phyloP scores from a whole-genome alignment of 1,284 basidiomycete genomes.

The Pseudozyma thailandica region DNA sequence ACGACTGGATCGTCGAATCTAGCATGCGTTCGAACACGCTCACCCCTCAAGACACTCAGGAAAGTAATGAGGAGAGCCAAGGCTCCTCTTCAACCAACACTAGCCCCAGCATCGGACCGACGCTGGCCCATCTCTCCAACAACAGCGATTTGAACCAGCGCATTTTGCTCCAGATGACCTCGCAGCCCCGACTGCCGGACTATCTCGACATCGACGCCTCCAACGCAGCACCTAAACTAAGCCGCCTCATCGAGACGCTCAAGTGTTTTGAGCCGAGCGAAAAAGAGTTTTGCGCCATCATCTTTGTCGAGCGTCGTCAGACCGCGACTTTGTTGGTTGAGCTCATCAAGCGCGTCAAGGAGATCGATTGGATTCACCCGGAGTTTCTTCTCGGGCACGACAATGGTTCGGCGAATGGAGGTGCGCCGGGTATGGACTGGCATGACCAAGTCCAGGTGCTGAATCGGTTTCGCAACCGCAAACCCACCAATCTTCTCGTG shows the following conservation, averaged over 20 bases:
- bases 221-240: slow-evolving; percentile 44
- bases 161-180: slow-evolving; percentile 27
- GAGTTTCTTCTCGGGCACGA: slow-evolving; percentile 53
- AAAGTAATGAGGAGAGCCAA: not conserved
- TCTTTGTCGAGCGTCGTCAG: slow-evolving; percentile 54
- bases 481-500: slow-evolving; percentile 54
- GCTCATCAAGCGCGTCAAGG: slow-evolving; percentile 40
- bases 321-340: slow-evolving; percentile 51
- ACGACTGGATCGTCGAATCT: slow-evolving; percentile 30
- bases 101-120: slow-evolving; percentile 2
- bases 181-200: slow-evolving; percentile 21
- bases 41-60: not conserved
- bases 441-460: slow-evolving; percentile 50
- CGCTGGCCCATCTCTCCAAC: slow-evolving; percentile 21
- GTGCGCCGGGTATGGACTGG: slow-evolving; percentile 45
- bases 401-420: slow-evolving; percentile 14
- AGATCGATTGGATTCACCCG: slow-evolving; percentile 42
- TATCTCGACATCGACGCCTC: slow-evolving; percentile 9
- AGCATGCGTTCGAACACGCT: slow-evolving; percentile 9
- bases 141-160: slow-evolving; percentile 27
- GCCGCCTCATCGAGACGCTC: slow-evolving; percentile 47
- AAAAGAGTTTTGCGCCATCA: slow-evolving; percentile 49
- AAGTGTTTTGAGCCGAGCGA: slow-evolving; percentile 26
- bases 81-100: slow-evolving; percentile 2
- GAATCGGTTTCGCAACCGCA: slow-evolving; percentile 40